Conservation (phyloP, 805 yeast species). For the Barnettozyma populi region DNA sequence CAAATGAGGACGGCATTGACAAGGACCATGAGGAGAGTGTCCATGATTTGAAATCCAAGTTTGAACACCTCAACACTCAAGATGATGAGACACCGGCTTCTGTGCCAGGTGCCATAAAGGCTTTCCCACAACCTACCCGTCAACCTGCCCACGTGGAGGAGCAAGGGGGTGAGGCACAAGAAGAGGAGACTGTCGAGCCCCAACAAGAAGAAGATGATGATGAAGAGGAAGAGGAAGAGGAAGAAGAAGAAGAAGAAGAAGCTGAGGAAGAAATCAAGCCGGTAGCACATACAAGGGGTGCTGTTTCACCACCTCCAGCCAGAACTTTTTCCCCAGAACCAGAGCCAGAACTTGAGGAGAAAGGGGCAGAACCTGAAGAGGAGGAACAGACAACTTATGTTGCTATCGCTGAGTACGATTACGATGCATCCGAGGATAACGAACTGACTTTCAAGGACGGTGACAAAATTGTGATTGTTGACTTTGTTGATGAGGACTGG, state of each 20-base stretch:
- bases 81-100: constrained; percentile 21
- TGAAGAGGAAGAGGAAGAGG: constrained; percentile 4
- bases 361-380: too few relatives aligned
- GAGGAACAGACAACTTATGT: constrained; percentile 24
- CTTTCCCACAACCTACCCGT: constrained; percentile 12
- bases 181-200: neutral
- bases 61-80: constrained; percentile 27
- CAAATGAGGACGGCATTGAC: constrained; percentile 21
- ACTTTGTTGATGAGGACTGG: constrained; percentile 93
- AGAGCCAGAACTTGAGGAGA: constrained; percentile 14
- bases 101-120: constrained; percentile 18
- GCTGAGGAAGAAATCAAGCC: constrained; percentile 21
- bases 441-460: constrained; percentile 84
- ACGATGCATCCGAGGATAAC: constrained; percentile 89
- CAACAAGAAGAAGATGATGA: neutral
- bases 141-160: constrained; percentile 1
- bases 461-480: constrained; percentile 74
- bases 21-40: constrained; percentile 27
- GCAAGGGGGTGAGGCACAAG: constrained; percentile 1
- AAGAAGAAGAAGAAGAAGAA: neutral
- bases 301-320: constrained; percentile 14
- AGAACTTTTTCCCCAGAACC: constrained; percentile 15
- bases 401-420: constrained; percentile 83
- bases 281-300: constrained; percentile 21
- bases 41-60: constrained; percentile 32